These are phyloP conservation scores for Circinella umbellata DNA, from an alignment of 371 early-diverging fungal species.

Conservation along the genomic window DNA sequence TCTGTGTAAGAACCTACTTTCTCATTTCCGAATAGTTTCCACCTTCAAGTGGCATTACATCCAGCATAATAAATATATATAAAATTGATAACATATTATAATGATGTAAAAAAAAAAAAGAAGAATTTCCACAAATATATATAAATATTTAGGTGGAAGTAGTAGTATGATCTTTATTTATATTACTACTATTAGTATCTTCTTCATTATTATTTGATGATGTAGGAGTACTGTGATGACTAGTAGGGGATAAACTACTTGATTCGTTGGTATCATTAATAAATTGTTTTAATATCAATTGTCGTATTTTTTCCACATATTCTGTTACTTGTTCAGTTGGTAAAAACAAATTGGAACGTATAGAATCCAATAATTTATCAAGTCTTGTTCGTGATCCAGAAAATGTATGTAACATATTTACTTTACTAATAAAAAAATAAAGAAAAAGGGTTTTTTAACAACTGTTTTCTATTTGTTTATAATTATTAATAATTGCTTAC, in stretches of 20 bases:
- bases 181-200: not conserved
- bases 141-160: not conserved
- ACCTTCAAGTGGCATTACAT: too few relatives aligned
- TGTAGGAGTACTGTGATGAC: not conserved
- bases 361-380: constrained; percentile 23
- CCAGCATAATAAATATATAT: too few relatives aligned
- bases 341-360: constrained; percentile 25
- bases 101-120: too few relatives aligned
- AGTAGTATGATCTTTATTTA: not conserved
- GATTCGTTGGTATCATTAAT: not conserved
- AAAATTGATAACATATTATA: too few relatives aligned
- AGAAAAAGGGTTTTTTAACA: too few relatives aligned
- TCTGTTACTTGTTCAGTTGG: constrained; percentile 11
- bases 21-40: too few relatives aligned
- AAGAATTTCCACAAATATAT: too few relatives aligned
- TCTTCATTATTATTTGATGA: not conserved
- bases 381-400: constrained; percentile 14
- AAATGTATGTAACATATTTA: constrained; percentile 19
- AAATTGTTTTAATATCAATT: not conserved
- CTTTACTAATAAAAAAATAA: constrained; percentile 16
- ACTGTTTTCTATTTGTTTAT: too few relatives aligned
- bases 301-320: constrained; percentile 6
- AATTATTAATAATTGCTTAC: constrained; percentile 9
- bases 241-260: not conserved
- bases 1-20: too few relatives aligned